Conservation (phyloP, 1,139 yeast genomes). For the Groenewaldozyma sp. region DNA sequence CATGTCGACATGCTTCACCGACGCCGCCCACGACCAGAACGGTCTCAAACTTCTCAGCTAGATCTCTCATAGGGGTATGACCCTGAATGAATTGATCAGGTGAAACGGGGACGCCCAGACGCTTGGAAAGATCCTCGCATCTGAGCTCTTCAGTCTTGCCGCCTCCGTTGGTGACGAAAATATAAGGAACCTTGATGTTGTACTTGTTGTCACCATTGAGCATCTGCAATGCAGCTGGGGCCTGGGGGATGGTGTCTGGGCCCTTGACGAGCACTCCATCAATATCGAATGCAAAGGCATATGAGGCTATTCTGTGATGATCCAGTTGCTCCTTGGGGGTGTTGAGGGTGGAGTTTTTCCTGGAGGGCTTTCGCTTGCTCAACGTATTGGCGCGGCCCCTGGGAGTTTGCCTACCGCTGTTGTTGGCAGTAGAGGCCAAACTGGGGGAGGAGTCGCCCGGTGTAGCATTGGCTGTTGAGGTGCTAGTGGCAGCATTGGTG, state of each 20-base stretch:
- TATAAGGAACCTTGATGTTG: conserved; percentile 73
- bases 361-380: conserved; percentile 3
- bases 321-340: conserved; percentile 9
- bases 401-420: no score
- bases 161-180: conserved; percentile 83
- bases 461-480: no score
- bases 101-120: conserved; percentile 52
- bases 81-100: conserved; percentile 80
- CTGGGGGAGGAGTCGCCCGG: no score
- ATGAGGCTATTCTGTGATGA: conserved; percentile 47
- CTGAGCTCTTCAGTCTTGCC: conserved; percentile 71
- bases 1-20: conserved; percentile 71
- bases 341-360: conserved; percentile 9
- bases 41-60: conserved; percentile 54
- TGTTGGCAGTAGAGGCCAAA: no score
- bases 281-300: conserved; percentile 81
- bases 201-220: conserved; percentile 71
- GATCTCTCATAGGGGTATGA: conserved; percentile 80
- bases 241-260: conserved; percentile 71
- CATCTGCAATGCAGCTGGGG: conserved; percentile 57
- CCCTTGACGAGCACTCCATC: conserved; percentile 79
- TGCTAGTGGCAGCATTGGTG: no score
- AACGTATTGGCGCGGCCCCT: background rate
- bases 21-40: conserved; percentile 82
- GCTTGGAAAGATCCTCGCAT: conserved; percentile 54